These are phyloP conservation scores for Areca catechu DNA, from an alignment of 176 grass and related monocot species.

Conservation along the genomic window DNA sequence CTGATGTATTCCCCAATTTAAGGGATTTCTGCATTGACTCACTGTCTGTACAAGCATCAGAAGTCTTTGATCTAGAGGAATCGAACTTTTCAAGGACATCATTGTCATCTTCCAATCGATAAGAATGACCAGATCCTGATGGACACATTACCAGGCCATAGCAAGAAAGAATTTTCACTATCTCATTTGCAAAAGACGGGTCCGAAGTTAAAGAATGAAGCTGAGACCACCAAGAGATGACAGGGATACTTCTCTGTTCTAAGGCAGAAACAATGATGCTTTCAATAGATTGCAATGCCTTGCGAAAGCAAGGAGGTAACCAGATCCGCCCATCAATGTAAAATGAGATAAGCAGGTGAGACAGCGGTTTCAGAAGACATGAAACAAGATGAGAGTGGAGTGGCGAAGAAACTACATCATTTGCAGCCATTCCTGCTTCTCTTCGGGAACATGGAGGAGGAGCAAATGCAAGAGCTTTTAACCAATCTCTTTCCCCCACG, in stretches of 20 bases:
- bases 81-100: conserved; percentile 30
- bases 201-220: conserved; percentile 58
- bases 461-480: conserved; percentile 72
- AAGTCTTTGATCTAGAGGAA: conserved; percentile 31
- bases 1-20: conserved; percentile 23
- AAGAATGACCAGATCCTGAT: conserved; percentile 35
- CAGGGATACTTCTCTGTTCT: conserved; percentile 45
- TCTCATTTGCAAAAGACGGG: conserved; percentile 42
- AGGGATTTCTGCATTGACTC: conserved; percentile 30
- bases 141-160: conserved; percentile 50
- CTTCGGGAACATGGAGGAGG: conserved; percentile 90
- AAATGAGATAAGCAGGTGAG: conserved; percentile 58
- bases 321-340: conserved; percentile 77
- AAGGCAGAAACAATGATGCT: conserved; percentile 47
- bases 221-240: conserved; percentile 46
- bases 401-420: conserved; percentile 63
- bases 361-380: conserved; percentile 67
- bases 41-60: conserved; percentile 29
- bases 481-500: conserved; percentile 87
- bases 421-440: conserved; percentile 75
- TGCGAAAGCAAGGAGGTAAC: conserved; percentile 64
- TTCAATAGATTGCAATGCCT: conserved; percentile 63
- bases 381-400: conserved; percentile 60
- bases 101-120: conserved; percentile 23
- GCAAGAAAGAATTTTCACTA: conserved; percentile 53